Base-by-base conservation (phyloP, 805 yeast species). In the Candida stauntonica region DNA sequence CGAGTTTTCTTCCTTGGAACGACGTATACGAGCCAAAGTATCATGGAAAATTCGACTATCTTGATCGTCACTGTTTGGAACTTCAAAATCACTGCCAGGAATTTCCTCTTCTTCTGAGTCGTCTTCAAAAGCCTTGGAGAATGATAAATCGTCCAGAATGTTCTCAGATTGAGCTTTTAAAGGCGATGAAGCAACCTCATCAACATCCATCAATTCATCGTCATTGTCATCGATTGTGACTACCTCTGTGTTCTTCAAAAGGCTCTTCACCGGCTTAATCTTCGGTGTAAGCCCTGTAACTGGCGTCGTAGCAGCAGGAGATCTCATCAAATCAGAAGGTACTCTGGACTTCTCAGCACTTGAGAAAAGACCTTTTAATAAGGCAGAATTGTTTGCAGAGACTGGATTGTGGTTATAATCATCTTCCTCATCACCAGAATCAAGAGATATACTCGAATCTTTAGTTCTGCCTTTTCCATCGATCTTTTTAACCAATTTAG, bases 401-500 rank as follows among this genome's bases (percentile, higher is more conserved):
- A n/a, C n/a, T n/a, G n/a, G n/a, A n/a, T n/a, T n/a, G n/a, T n/a
- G n/a, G n/a, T n/a, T n/a, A n/a, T n/a, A n/a, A n/a, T n/a, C n/a
- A n/a, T n/a, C n/a, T n/a, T n/a, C 36, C 4, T 44, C 50, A 7
- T 44, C 46, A 33, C 44, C 54, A n/a, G 50, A 41, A 7, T 42
- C 39, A 24, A 42, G 32, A 0, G 49, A 43, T 7, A 47, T 36
- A 24, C 51, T 48, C 2, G 38, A 29, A 5, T 45, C 36, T 9
- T 26, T 8, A 26, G 24, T 18, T 16, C 28, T 21, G 20, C 21
- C 24, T 15, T 7, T 28, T 5, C 23, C 31, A 15, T 41, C 48
- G 16, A 48, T 28, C 39, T 63, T 64, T 23, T 59, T 57, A 0
- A 79, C 70, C 52, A 81, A 48, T 5, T 58, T 57, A 3, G 75